Conservation (phyloP, 148 eudicot genomes). For the Arctostaphylos glauca region DNA sequence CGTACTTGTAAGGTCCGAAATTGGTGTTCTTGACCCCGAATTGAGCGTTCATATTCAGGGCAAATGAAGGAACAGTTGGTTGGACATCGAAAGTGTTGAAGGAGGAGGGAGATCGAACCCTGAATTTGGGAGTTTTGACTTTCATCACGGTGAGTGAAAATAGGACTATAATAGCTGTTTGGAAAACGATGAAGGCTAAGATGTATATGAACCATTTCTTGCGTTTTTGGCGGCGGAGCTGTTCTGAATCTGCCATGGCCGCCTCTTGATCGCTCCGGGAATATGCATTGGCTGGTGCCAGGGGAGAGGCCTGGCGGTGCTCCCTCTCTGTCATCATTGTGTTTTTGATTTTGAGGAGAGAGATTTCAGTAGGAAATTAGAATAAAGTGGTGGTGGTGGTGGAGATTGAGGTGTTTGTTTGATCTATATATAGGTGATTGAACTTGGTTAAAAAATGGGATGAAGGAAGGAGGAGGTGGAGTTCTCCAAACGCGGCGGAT, state of each 20-base stretch:
- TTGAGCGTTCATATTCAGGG: constrained; percentile 11
- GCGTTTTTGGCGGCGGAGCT: constrained; percentile 8
- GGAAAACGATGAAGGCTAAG: background rate
- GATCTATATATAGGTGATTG: background rate
- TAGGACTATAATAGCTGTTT: background rate
- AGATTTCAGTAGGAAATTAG: background rate
- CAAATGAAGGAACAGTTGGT: background rate
- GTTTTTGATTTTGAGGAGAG: background rate
- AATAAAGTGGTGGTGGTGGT: background rate
- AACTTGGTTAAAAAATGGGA: background rate
- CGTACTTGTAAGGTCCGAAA: constrained; percentile 13
- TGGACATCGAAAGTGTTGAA: background rate
- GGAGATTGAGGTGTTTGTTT: background rate
- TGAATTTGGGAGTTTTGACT: constrained; percentile 1
- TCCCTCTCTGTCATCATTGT: constrained; percentile 2
- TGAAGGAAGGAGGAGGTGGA: background rate
- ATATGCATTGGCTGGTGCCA: background rate
- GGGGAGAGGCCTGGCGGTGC: constrained; percentile 1
- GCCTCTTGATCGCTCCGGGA: constrained; percentile 5
- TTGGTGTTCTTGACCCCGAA: constrained; percentile 23
- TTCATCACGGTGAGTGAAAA: constrained; percentile 2
- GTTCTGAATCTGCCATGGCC: background rate
- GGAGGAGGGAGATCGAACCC: background rate
- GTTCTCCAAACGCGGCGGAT: background rate
- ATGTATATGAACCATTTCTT: background rate